These are phyloP conservation scores for Platanthera guangdongensis DNA, from an alignment of 106 monocot genomes.

Conservation along the genomic window DNA sequence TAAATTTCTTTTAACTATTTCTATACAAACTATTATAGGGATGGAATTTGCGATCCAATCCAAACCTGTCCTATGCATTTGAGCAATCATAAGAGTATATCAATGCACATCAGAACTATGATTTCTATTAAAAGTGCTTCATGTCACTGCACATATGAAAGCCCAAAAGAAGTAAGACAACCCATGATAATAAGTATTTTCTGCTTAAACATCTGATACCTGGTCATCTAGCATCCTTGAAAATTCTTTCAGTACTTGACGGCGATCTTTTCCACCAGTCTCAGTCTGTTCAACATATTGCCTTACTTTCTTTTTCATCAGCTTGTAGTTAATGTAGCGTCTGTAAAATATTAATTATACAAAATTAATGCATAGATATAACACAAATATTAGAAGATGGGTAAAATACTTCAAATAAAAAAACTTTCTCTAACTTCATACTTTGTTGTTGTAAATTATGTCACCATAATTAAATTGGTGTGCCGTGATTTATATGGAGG, in stretches of 20 bases:
- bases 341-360: conserved; percentile 27
- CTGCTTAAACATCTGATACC: conserved; percentile 24
- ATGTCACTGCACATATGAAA: neutral
- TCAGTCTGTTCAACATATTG: conserved; percentile 64
- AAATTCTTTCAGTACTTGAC: conserved; percentile 78
- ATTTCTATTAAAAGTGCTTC: neutral
- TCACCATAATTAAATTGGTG: neutral
- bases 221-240: conserved; percentile 94
- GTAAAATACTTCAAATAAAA: neutral
- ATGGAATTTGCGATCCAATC: neutral
- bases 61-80: neutral
- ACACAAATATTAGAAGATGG: neutral
- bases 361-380: neutral
- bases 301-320: conserved; percentile 94
- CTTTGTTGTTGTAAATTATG: neutral
- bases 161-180: neutral
- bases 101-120: neutral
- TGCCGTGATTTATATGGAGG: neutral
- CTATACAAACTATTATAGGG: too few species aligned
- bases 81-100: neutral
- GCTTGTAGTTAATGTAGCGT: conserved; percentile 94
- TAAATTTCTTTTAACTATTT: neutral
- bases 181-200: neutral
- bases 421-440: neutral
- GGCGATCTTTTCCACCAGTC: conserved; percentile 43